Evolutionary conservation across 352 stramenopile genomes (phyloP).

Genomic region (Globisporangium megalacanthum): DNA sequence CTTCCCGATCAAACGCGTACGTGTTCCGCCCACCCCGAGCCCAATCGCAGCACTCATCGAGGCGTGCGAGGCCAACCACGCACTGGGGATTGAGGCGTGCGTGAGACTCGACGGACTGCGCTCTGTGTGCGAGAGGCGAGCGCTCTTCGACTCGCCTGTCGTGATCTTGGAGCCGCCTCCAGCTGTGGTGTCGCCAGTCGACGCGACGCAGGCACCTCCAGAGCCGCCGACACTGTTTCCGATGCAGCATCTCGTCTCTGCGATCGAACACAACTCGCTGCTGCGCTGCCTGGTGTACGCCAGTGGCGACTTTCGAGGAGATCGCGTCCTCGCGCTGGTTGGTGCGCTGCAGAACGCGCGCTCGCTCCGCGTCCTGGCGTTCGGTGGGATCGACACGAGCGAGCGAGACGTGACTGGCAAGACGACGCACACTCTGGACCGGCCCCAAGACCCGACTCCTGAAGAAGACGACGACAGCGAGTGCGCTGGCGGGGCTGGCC

Average conservation of each 20-base stretch:
- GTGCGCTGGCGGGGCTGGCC: neutral
- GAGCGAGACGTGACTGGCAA: neutral
- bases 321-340: slow-evolving; percentile 26
- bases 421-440: slow-evolving; percentile 3
- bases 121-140: slow-evolving; percentile 31
- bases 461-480: slow-evolving; percentile 10
- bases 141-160: slow-evolving; percentile 43
- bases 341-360: slow-evolving; percentile 34
- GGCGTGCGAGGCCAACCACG: slow-evolving; percentile 18
- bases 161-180: slow-evolving; percentile 22
- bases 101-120: slow-evolving; percentile 18
- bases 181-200: neutral
- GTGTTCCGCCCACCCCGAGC: slow-evolving; percentile 17
- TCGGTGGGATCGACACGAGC: slow-evolving; percentile 24
- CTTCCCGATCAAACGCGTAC: slow-evolving; percentile 22
- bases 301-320: slow-evolving; percentile 25
- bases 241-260: slow-evolving; percentile 32
- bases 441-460: neutral
- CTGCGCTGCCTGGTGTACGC: slow-evolving; percentile 36
- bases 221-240: slow-evolving; percentile 2
- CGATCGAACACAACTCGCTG: slow-evolving; percentile 36
- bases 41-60: slow-evolving; percentile 26
- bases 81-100: slow-evolving; percentile 22
- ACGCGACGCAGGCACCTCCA: neutral
- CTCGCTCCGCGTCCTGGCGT: slow-evolving; percentile 34